Conservation (phyloP, 1,139 yeast species). For the Candida labiduridarum region DNA sequence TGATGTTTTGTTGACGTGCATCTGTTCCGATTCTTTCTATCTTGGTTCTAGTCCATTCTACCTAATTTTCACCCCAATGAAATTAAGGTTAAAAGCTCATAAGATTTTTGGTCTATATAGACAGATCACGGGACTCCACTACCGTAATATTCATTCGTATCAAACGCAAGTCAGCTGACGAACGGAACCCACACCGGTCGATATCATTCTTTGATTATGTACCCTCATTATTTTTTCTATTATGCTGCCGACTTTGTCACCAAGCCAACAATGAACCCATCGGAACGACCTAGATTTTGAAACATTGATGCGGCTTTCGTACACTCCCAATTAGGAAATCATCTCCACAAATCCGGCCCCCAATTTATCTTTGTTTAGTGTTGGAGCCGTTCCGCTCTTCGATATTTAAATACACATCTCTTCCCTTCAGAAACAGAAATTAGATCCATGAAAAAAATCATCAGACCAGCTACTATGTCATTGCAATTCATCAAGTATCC, state of each 20-base stretch:
- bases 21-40: too few species aligned
- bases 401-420: neutral
- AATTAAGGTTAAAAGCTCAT: too few species aligned
- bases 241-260: neutral
- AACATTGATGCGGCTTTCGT: neutral
- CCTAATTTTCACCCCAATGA: too few species aligned
- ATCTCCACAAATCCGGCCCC: neutral
- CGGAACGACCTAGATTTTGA: neutral
- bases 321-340: neutral
- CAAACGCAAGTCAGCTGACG: too few species aligned
- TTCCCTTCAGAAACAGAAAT: neutral
- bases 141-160: too few species aligned
- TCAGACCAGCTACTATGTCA: constrained; percentile 5
- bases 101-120: too few species aligned
- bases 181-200: neutral
- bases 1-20: too few species aligned
- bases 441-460: neutral
- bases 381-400: neutral
- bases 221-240: neutral
- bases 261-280: neutral
- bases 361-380: neutral
- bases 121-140: too few species aligned
- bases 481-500: constrained; percentile 32
- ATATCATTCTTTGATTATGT: neutral
- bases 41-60: too few species aligned